phyloP scores from a whole-genome alignment of 345 rosid species.

The Anacardium occidentale region DNA sequence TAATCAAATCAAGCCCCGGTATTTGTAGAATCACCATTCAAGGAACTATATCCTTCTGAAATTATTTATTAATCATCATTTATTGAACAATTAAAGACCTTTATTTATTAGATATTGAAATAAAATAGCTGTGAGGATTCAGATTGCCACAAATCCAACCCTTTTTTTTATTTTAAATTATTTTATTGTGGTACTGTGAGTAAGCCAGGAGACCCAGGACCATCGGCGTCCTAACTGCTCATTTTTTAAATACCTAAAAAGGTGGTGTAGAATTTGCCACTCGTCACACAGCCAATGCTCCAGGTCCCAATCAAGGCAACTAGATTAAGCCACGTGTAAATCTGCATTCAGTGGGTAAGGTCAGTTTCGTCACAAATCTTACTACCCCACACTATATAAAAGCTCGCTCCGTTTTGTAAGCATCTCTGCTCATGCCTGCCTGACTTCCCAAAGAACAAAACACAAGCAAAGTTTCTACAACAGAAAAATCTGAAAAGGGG shows the following conservation, averaged over 20 bases:
- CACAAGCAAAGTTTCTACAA: background rate
- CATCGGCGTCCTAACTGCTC: background rate
- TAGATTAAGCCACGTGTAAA: conserved; percentile 35
- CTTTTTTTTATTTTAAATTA: too few relatives aligned
- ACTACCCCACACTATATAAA: conserved; percentile 13
- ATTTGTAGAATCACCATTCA: too few relatives aligned
- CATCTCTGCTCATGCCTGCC: background rate
- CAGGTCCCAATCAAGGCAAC: background rate
- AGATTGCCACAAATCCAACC: too few relatives aligned
- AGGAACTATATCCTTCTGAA: too few relatives aligned
- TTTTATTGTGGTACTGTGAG: background rate
- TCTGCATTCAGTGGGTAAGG: conserved; percentile 1
- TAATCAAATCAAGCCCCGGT: background rate
- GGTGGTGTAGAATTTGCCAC: conserved; percentile 19
- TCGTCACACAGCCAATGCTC: background rate
- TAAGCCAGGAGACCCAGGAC: background rate
- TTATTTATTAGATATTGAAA: too few relatives aligned
- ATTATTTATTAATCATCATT: too few relatives aligned
- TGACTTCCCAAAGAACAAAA: background rate
- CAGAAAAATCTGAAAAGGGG: background rate
- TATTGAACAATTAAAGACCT: too few relatives aligned
- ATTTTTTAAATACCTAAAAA: background rate
- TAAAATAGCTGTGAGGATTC: too few relatives aligned
- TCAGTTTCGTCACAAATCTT: conserved; percentile 13
- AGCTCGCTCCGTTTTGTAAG: background rate